Evolutionary conservation across 345 rosid genomes (phyloP).

Genomic region (Populus simonii): DNA sequence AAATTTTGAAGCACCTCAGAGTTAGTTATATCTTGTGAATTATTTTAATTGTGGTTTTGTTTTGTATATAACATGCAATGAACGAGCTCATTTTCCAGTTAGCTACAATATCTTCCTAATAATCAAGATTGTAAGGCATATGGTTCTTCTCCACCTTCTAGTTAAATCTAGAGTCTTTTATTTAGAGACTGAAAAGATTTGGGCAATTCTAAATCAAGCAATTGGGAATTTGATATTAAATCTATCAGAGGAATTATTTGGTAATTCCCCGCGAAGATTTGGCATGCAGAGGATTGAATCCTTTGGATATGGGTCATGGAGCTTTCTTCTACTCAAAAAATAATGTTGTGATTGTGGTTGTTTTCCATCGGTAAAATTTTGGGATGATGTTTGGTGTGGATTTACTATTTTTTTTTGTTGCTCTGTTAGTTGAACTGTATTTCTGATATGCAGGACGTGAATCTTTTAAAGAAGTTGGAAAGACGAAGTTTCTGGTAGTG

Average conservation of each 20-base stretch:
- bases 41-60: slow-evolving; percentile 14
- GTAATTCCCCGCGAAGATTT: neutral
- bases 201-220: neutral
- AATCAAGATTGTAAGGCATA: neutral
- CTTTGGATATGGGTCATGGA: neutral
- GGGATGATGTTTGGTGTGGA: neutral
- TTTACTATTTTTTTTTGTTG: neutral
- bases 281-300: neutral
- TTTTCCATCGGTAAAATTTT: neutral
- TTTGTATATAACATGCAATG: neutral
- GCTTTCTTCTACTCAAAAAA: neutral
- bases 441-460: slow-evolving; percentile 68
- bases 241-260: neutral
- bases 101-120: neutral
- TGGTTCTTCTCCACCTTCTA: neutral
- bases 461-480: slow-evolving; percentile 65
- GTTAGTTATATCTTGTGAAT: slow-evolving; percentile 41
- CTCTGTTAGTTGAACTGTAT: slow-evolving; percentile 21
- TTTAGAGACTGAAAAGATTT: neutral
- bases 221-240: neutral
- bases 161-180: neutral
- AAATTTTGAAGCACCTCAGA: slow-evolving; percentile 62
- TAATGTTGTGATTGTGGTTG: neutral
- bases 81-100: neutral
- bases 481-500: slow-evolving; percentile 72